phyloP scores from a whole-genome alignment of 305 asterid genomes.

The Petunia hybrid region DNA sequence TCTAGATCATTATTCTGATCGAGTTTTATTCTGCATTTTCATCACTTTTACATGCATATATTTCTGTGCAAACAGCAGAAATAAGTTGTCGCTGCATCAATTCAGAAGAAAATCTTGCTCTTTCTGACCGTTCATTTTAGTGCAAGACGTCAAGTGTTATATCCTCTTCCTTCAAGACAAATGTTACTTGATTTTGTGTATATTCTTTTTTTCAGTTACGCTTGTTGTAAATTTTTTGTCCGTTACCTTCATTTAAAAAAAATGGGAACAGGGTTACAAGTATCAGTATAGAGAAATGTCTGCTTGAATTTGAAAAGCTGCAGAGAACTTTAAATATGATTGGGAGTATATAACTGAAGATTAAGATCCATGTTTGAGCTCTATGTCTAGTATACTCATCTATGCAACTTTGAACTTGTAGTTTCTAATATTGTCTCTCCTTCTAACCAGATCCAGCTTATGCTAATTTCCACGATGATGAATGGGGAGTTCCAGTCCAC shows the following conservation, averaged over 20 bases:
- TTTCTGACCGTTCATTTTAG: background rate
- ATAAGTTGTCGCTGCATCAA: background rate
- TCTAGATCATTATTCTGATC: background rate
- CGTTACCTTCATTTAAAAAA: background rate
- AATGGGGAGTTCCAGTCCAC: slow-evolving; percentile 58
- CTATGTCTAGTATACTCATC: background rate
- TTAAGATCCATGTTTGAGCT: background rate
- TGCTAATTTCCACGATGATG: slow-evolving; percentile 55
- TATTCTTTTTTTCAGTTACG: background rate
- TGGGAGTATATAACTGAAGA: background rate
- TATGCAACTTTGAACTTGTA: slow-evolving; percentile 2
- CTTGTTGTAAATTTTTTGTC: background rate
- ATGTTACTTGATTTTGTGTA: background rate
- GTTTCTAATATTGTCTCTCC: slow-evolving; percentile 27
- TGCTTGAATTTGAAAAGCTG: background rate
- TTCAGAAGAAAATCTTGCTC: background rate
- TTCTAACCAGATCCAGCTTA: slow-evolving; percentile 47
- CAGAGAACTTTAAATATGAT: background rate
- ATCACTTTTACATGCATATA: background rate
- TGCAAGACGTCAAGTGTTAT: background rate
- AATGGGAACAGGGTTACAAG: background rate
- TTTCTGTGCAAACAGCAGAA: background rate
- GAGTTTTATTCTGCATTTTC: background rate
- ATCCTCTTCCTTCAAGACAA: background rate
- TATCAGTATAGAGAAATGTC: background rate